These are phyloP conservation scores for Desmodesmus armatus DNA, from an alignment of 139 green algal species.

Conservation along the genomic window DNA sequence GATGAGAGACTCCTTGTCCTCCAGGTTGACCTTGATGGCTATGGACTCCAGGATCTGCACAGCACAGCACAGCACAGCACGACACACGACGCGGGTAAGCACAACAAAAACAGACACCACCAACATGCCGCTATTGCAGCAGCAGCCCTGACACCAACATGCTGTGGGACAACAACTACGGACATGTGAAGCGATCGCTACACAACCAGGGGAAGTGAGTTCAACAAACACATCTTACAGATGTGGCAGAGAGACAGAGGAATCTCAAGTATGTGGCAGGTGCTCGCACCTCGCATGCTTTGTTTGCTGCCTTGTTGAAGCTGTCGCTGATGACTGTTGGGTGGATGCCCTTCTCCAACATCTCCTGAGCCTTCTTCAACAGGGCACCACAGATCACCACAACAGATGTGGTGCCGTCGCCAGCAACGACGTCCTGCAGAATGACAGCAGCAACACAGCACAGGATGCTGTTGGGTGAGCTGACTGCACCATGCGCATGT, in stretches of 20 bases:
- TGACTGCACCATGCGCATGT: not conserved
- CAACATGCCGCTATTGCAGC: too few species aligned
- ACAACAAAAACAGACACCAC: too few species aligned
- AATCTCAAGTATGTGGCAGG: too few species aligned
- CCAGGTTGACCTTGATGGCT: slow-evolving; percentile 91
- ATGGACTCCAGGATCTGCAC: slow-evolving; percentile 83
- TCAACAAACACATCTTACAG: not conserved
- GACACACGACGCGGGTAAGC: too few species aligned
- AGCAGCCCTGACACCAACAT: not conserved
- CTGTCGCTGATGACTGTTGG: slow-evolving; percentile 97
- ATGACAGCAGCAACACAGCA: not conserved
- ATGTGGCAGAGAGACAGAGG: too few species aligned
- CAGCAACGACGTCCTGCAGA: slow-evolving; percentile 95
- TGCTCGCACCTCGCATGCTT: slow-evolving; percentile 79
- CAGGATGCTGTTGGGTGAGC: not conserved
- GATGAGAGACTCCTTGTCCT: slow-evolving; percentile 90
- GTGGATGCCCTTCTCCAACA: slow-evolving; percentile 91
- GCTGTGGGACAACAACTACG: not conserved
- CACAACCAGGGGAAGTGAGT: not conserved
- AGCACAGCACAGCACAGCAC: too few species aligned
- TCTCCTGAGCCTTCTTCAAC: slow-evolving; percentile 87
- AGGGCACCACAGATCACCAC: slow-evolving; percentile 93
- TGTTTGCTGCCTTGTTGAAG: slow-evolving; percentile 86
- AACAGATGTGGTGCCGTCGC: slow-evolving; percentile 97
- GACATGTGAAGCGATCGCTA: not conserved